A percentile compares a stretch with the other conserved stretches of the same genome.
Conservation (phyloP, 164 flowering plant genomes). For the Magnolia kwangsiensis region DNA sequence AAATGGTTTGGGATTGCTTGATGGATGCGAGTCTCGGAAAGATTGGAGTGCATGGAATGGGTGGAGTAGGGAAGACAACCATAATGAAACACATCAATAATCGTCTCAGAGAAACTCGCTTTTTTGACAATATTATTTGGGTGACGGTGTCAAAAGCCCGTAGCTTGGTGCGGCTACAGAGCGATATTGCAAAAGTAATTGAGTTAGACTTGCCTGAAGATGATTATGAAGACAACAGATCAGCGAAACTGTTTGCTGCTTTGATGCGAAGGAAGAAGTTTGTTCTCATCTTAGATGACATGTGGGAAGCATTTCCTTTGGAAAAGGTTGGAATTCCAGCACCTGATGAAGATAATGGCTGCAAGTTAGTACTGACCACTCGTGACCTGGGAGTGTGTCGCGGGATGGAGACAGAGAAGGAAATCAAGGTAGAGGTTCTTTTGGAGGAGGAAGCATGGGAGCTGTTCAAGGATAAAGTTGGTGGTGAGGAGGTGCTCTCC, state of each 20-base stretch:
- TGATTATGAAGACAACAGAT: background rate
- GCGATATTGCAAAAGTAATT: conserved; percentile 3
- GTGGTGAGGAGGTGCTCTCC: background rate
- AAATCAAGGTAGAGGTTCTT: conserved; percentile 9
- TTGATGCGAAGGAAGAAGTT: conserved; percentile 8
- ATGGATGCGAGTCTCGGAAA: background rate
- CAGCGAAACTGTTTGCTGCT: background rate
- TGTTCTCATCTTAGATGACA: conserved; percentile 15
- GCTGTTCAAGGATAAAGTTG: conserved; percentile 8
- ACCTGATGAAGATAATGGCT: conserved; percentile 2
- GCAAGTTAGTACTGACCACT: conserved; percentile 8
- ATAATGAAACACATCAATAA: conserved; percentile 12
- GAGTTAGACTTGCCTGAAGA: background rate
- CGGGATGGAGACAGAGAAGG: conserved; percentile 6
- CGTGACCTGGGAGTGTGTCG: conserved; percentile 5
- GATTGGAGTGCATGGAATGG: conserved; percentile 21
- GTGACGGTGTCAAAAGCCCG: conserved; percentile 7
- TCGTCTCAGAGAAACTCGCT: background rate
- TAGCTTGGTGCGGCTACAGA: background rate
- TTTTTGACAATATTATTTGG: background rate
- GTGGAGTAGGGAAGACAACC: conserved; percentile 21
- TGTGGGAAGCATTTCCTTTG: conserved; percentile 6
- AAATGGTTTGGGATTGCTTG: conserved; percentile 2
- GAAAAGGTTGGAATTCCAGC: conserved; percentile 9
- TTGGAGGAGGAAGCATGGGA: conserved; percentile 13